Evolutionary conservation across 2,329 filamentous ascomycete species (phyloP).

Genomic region (Beauveria pseudobassiana): DNA sequence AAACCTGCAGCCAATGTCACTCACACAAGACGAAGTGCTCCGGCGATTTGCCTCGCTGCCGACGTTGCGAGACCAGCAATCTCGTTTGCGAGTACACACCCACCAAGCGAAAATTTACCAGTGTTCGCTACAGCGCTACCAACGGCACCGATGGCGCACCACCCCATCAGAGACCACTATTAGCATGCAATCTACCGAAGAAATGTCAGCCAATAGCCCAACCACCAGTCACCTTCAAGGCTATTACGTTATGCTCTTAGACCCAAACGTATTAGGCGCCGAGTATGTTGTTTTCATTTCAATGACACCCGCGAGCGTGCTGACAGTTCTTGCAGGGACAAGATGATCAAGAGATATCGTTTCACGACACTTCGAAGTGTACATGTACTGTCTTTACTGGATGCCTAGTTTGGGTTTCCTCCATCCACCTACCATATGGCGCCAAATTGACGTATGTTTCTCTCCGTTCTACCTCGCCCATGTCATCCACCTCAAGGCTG

Average conservation of each 20-base stretch:
- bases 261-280: conserved; percentile 18
- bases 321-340: conserved; percentile 19
- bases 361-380: conserved; percentile 30
- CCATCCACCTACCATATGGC: conserved; percentile 27
- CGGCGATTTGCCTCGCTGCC: conserved; percentile 32
- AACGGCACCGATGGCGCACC: conserved; percentile 1
- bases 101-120: conserved; percentile 31
- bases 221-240: conserved; percentile 13
- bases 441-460: conserved; percentile 25
- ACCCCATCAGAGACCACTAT: background rate
- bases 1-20: conserved; percentile 34
- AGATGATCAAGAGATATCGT: conserved; percentile 29
- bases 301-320: background rate
- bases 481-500: background rate
- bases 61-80: conserved; percentile 27
- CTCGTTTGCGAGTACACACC: conserved; percentile 33
- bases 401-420: conserved; percentile 33
- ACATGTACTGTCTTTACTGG: conserved; percentile 30
- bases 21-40: conserved; percentile 37
- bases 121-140: conserved; percentile 21
- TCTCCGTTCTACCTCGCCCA: background rate
- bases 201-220: conserved; percentile 14
- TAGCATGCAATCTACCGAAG: background rate
- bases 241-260: conserved; percentile 17
- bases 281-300: conserved; percentile 20